Percentiles rank a stretch among this genome's conserved stretches.
phyloP scores from a whole-genome alignment of 331 rosid genomes.

The Cydonia oblonga region DNA sequence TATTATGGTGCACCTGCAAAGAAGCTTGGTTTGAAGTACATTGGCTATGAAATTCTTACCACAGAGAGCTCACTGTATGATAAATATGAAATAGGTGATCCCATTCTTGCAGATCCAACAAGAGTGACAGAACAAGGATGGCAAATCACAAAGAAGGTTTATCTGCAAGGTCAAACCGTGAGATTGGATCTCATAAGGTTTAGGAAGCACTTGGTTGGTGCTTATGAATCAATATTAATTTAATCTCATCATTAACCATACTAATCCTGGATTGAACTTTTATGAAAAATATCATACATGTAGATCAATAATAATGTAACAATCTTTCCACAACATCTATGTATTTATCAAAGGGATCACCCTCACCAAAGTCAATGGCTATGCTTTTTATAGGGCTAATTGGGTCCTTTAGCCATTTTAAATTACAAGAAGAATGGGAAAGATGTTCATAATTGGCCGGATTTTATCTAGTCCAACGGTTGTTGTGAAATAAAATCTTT shows the following conservation, averaged over 20 bases:
- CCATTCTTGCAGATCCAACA: conserved; percentile 46
- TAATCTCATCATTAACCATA: too few relatives aligned
- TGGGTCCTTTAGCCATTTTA: neutral
- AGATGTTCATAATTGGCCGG: neutral
- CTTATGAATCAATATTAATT: conserved; percentile 19
- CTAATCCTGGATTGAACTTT: neutral
- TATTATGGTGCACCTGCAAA: conserved; percentile 74
- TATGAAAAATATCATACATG: neutral
- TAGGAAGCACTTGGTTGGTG: conserved; percentile 38
- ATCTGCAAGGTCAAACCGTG: conserved; percentile 74
- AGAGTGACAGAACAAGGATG: conserved; percentile 58
- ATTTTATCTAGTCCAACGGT: neutral
- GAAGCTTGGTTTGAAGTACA: conserved; percentile 68
- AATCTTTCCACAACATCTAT: neutral
- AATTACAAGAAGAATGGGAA: neutral
- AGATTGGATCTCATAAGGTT: conserved; percentile 45
- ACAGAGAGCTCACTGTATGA: conserved; percentile 59
- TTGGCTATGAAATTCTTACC: conserved; percentile 50
- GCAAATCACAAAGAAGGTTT: conserved; percentile 68
- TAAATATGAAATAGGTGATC: conserved; percentile 34
- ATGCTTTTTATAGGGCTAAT: neutral
- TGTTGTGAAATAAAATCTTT: neutral
- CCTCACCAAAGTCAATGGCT: neutral
- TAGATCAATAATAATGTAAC: neutral
- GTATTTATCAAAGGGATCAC: neutral